Conservation (phyloP, 371 early-diverging fungal species). For the Actinomucor elegans region DNA sequence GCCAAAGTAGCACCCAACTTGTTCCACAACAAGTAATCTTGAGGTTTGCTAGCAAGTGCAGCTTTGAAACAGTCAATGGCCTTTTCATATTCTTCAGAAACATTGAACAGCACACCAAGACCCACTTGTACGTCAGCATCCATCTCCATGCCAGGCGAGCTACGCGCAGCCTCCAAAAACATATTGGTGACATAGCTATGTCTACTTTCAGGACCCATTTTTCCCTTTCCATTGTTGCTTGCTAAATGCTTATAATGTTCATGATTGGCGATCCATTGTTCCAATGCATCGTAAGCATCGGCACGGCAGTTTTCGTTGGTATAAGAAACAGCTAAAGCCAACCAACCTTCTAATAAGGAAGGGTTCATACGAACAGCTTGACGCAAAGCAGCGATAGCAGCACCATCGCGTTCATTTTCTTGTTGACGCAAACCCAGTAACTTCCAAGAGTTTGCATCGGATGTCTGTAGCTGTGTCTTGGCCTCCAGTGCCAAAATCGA, state of each 20-base stretch:
- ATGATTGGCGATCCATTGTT: constrained; percentile 79
- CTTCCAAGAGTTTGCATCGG: constrained; percentile 82
- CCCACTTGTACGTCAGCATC: constrained; percentile 91
- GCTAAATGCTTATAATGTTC: constrained; percentile 53
- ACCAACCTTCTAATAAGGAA: constrained; percentile 64
- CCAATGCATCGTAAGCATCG: constrained; percentile 83
- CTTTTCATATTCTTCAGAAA: constrained; percentile 82
- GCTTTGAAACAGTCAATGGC: constrained; percentile 94
- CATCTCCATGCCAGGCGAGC: constrained; percentile 61
- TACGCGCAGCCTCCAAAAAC: constrained; percentile 74
- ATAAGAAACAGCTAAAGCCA: constrained; percentile 86
- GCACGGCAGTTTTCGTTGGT: constrained; percentile 81
- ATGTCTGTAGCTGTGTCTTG: constrained; percentile 77
- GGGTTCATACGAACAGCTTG: constrained; percentile 74
- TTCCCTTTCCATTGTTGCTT: background rate
- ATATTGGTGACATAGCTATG: constrained; percentile 69
- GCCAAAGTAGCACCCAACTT: constrained; percentile 93
- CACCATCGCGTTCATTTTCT: constrained; percentile 89
- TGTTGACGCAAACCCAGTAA: constrained; percentile 83
- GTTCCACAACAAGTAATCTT: constrained; percentile 93
- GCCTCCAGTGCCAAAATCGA: constrained; percentile 92
- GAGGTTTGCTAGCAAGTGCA: constrained; percentile 76
- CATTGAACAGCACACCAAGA: constrained; percentile 88
- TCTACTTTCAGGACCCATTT: constrained; percentile 25
- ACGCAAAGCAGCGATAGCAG: constrained; percentile 84